These are phyloP conservation scores for Phytopythium sindhum DNA, from an alignment of 352 stramenopile species.

Conservation along the genomic window DNA sequence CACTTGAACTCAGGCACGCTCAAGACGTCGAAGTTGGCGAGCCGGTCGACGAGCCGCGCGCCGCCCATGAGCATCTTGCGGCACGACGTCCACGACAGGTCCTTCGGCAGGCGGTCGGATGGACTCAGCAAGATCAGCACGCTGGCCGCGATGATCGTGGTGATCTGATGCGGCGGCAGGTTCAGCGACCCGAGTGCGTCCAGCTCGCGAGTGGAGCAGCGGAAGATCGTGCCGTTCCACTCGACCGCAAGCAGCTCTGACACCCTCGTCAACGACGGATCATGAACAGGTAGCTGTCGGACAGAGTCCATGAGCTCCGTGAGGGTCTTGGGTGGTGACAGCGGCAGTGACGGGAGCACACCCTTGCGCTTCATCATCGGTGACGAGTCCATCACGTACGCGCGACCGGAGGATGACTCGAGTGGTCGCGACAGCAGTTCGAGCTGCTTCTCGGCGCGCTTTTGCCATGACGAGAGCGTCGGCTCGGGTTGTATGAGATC, in stretches of 20 bases:
- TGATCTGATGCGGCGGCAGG: constrained; percentile 50
- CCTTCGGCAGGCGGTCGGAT: constrained; percentile 63
- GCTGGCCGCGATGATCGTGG: constrained; percentile 54
- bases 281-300: constrained; percentile 11
- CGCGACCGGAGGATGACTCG: constrained; percentile 42
- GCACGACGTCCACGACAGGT: constrained; percentile 62
- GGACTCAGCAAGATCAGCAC: constrained; percentile 73
- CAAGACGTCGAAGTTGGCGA: constrained; percentile 36
- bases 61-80: constrained; percentile 63
- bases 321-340: constrained; percentile 61
- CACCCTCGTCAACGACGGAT: not conserved
- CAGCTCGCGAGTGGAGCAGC: constrained; percentile 39
- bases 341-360: constrained; percentile 49
- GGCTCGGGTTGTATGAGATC: not conserved
- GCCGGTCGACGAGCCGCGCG: constrained; percentile 40
- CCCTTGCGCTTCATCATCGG: constrained; percentile 75
- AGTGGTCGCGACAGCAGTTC: constrained; percentile 67
- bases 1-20: constrained; percentile 63
- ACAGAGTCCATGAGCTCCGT: constrained; percentile 54
- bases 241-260: constrained; percentile 13
- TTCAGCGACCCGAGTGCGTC: constrained; percentile 42
- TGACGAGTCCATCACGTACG: constrained; percentile 68
- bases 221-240: constrained; percentile 39
- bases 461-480: constrained; percentile 38
- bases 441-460: constrained; percentile 63